Evolutionary conservation across 2,329 filamentous ascomycete species (phyloP).

Genomic region (Akanthomyces muscarius): DNA sequence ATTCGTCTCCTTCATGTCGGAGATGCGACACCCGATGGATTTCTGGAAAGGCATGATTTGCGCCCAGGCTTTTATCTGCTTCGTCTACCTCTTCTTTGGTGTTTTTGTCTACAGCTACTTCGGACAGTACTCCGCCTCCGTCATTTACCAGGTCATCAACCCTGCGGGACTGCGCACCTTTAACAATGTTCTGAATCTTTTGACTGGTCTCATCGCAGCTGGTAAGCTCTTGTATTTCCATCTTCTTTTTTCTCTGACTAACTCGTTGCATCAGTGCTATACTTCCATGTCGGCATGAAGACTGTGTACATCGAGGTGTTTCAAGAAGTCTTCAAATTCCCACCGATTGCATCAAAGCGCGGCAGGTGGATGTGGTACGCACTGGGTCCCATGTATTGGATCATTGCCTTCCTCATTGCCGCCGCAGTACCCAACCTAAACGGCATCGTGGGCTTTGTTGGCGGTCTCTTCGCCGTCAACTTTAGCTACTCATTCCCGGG

Average conservation of each 20-base stretch:
- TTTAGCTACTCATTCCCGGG: slow-evolving; percentile 58
- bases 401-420: slow-evolving; percentile 49
- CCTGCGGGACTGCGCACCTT: slow-evolving; percentile 40
- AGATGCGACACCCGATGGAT: slow-evolving; percentile 42
- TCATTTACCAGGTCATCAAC: slow-evolving; percentile 38
- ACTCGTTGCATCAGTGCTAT: slow-evolving; percentile 30
- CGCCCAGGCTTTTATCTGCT: slow-evolving; percentile 37
- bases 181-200: slow-evolving; percentile 39
- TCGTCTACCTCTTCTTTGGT: slow-evolving; percentile 39
- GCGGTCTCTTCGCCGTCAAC: slow-evolving; percentile 50
- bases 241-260: neutral
- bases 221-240: slow-evolving; percentile 15
- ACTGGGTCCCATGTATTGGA: slow-evolving; percentile 54
- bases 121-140: slow-evolving; percentile 45
- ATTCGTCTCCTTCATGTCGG: slow-evolving; percentile 53
- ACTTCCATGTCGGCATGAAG: slow-evolving; percentile 53
- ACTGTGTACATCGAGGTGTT: slow-evolving; percentile 49
- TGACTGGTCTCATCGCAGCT: slow-evolving; percentile 41
- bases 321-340: slow-evolving; percentile 44
- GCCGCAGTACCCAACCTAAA: slow-evolving; percentile 50
- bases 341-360: slow-evolving; percentile 39
- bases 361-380: slow-evolving; percentile 48
- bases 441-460: slow-evolving; percentile 45
- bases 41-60: slow-evolving; percentile 39
- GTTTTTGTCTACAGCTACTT: slow-evolving; percentile 41